Evolutionary conservation across 1,284 basidiomycete species (phyloP).

Genomic region (Ustilago trichophora): DNA sequence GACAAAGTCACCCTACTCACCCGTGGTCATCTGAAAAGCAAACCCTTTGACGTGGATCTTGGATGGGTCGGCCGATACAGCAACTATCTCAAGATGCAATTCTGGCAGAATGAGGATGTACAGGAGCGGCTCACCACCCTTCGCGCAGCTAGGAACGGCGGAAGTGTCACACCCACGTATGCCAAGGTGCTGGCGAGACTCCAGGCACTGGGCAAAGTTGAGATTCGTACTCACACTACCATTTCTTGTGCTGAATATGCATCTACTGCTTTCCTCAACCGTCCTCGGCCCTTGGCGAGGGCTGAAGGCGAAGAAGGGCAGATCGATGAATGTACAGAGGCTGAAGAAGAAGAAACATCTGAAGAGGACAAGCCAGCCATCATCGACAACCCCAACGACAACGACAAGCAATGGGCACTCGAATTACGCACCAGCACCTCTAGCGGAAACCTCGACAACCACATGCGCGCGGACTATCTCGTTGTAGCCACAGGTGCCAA

Average conservation of each 20-base stretch:
- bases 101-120: slow-evolving; percentile 61
- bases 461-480: slow-evolving; percentile 47
- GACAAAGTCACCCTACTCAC: slow-evolving; percentile 61
- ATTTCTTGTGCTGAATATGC: slow-evolving; percentile 28
- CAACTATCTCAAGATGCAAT: slow-evolving; percentile 62
- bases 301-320: too few relatives aligned
- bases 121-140: slow-evolving; percentile 51
- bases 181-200: slow-evolving; percentile 48
- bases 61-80: slow-evolving; percentile 62
- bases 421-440: slow-evolving; percentile 11
- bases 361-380: background rate
- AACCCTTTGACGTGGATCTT: slow-evolving; percentile 64
- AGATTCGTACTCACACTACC: slow-evolving; percentile 53
- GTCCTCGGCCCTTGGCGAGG: too few relatives aligned
- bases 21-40: slow-evolving; percentile 64
- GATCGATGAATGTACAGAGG: too few relatives aligned
- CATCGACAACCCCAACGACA: background rate
- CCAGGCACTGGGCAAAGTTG: slow-evolving; percentile 47
- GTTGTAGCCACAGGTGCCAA: slow-evolving; percentile 63
- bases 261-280: background rate
- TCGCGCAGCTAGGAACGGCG: slow-evolving; percentile 59
- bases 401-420: slow-evolving; percentile 36
- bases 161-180: slow-evolving; percentile 64
- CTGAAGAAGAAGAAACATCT: background rate
- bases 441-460: background rate